Evolutionary conservation across 495 filamentous ascomycete species (phyloP).

Genomic region (Penicillium waksmanii): DNA sequence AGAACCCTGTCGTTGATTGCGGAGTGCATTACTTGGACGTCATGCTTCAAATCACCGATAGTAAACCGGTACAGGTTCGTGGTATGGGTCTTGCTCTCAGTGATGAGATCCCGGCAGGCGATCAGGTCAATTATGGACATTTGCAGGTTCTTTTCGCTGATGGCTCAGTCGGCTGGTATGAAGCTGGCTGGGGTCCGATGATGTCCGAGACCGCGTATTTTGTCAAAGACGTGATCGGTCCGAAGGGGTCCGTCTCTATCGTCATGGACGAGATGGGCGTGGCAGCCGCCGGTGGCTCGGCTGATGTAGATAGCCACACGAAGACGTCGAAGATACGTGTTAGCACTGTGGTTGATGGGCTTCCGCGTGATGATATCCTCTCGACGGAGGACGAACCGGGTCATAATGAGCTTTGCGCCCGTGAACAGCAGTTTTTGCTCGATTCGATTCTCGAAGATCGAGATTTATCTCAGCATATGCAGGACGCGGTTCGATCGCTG

Average conservation of each 20-base stretch:
- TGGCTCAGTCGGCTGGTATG: slow-evolving; percentile 24
- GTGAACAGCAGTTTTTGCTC: slow-evolving; percentile 21
- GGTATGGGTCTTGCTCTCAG: slow-evolving; percentile 21
- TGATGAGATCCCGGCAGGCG: slow-evolving; percentile 15
- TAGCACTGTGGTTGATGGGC: slow-evolving; percentile 12
- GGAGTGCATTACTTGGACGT: slow-evolving; percentile 23
- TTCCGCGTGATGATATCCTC: slow-evolving; percentile 12
- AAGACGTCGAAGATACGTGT: slow-evolving; percentile 16
- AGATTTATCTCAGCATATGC: slow-evolving; percentile 17
- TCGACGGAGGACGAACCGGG: slow-evolving; percentile 18
- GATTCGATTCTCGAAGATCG: slow-evolving; percentile 17
- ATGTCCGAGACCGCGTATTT: slow-evolving; percentile 23
- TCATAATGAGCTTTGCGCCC: slow-evolving; percentile 21
- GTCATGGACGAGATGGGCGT: slow-evolving; percentile 13
- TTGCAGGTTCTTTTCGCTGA: slow-evolving; percentile 19
- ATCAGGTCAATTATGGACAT: slow-evolving; percentile 25
- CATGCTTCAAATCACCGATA: slow-evolving; percentile 22
- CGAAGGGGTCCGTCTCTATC: slow-evolving; percentile 19
- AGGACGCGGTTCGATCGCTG: slow-evolving; percentile 18
- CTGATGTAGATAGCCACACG: slow-evolving; percentile 19
- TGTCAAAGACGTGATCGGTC: slow-evolving; percentile 22
- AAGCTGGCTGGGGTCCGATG: slow-evolving; percentile 23
- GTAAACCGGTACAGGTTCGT: slow-evolving; percentile 21
- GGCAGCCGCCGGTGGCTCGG: slow-evolving; percentile 1
- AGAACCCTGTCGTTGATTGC: slow-evolving; percentile 21